Conservation (phyloP, 2,329 filamentous ascomycete species). For the Raffaelea ambrosiae region DNA sequence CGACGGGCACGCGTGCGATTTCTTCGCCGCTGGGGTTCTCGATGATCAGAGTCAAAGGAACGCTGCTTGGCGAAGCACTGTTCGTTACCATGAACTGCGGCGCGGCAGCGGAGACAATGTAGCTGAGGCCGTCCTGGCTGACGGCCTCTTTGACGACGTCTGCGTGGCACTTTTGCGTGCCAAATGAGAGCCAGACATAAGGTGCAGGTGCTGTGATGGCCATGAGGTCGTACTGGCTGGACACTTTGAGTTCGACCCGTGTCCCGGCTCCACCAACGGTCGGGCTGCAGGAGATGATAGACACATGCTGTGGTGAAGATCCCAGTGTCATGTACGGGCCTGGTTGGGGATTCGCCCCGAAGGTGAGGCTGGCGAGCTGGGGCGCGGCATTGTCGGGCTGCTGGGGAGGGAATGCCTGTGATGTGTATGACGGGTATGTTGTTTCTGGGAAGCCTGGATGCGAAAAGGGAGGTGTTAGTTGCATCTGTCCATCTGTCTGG, state of each 20-base stretch:
- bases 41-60: conserved; percentile 46
- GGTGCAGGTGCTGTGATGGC: conserved; percentile 44
- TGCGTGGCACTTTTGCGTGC: conserved; percentile 63
- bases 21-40: conserved; percentile 41
- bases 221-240: conserved; percentile 64
- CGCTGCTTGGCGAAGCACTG: conserved; percentile 35
- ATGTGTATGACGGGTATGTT: conserved; percentile 43
- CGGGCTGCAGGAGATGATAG: conserved; percentile 61
- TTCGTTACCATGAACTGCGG: conserved; percentile 50
- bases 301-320: conserved; percentile 23
- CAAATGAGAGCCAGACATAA: conserved; percentile 64
- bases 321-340: conserved; percentile 49
- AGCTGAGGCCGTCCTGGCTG: conserved; percentile 48
- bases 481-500: too few relatives aligned
- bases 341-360: conserved; percentile 53
- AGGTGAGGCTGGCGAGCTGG: conserved; percentile 47
- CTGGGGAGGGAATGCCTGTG: conserved; percentile 36
- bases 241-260: conserved; percentile 64
- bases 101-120: conserved; percentile 63
- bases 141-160: conserved; percentile 48
- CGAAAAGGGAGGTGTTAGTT: too few relatives aligned
- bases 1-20: conserved; percentile 38
- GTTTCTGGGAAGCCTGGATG: conserved; percentile 32
- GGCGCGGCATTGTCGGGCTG: conserved; percentile 41
- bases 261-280: conserved; percentile 59